A percentile compares a stretch with the other conserved stretches of the same genome.
These are phyloP conservation scores for Pseudogymnoascus destructans DNA, from an alignment of 2,329 filamentous ascomycete genomes.

Conservation along the genomic window DNA sequence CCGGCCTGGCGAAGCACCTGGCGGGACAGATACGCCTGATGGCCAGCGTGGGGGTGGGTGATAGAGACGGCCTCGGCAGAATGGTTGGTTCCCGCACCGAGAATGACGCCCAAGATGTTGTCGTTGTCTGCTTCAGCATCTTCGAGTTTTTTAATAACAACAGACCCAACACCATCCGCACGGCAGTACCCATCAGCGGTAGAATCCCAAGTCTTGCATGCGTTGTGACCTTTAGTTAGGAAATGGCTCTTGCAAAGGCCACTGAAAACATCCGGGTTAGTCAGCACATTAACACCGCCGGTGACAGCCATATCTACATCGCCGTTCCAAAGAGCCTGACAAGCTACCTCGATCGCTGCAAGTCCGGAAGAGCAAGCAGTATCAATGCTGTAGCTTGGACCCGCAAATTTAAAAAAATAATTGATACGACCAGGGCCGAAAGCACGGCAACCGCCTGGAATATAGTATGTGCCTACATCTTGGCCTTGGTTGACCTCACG, in stretches of 20 bases:
- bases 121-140: constrained; percentile 68
- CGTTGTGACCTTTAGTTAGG: constrained; percentile 22
- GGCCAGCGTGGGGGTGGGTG: constrained; percentile 64
- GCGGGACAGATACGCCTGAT: constrained; percentile 56
- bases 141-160: constrained; percentile 38
- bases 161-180: constrained; percentile 32
- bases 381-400: constrained; percentile 27
- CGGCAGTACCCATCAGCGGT: constrained; percentile 38
- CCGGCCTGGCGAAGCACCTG: constrained; percentile 57
- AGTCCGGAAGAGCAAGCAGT: constrained; percentile 28
- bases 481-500: constrained; percentile 6
- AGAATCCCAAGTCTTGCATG: constrained; percentile 34
- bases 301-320: constrained; percentile 16
- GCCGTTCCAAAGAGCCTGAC: constrained; percentile 15
- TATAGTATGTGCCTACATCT: constrained; percentile 11
- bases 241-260: constrained; percentile 13
- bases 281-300: constrained; percentile 17
- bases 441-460: constrained; percentile 7
- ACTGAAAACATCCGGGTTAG: constrained; percentile 20
- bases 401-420: constrained; percentile 30
- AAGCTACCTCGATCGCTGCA: constrained; percentile 23
- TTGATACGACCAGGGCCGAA: constrained; percentile 21
- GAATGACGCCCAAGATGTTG: constrained; percentile 25
- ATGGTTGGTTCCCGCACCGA: constrained; percentile 64
- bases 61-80: constrained; percentile 68